A percentile compares a stretch with the other conserved stretches of the same genome.
Evolutionary conservation across 495 filamentous ascomycete species (phyloP).

Genomic region (Acidomyces sp.): DNA sequence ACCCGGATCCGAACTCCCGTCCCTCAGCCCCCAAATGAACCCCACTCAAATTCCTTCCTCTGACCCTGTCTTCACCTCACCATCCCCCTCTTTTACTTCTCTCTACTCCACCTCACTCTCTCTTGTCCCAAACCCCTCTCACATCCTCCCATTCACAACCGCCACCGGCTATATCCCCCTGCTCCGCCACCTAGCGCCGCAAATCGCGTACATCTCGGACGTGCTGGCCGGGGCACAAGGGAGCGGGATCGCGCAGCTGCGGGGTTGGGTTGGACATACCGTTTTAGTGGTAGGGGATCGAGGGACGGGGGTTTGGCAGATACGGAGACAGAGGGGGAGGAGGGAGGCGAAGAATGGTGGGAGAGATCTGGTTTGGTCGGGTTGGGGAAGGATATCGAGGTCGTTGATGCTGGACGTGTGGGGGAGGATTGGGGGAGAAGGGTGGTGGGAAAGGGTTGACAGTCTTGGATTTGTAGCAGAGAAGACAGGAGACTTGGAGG

Average conservation of each 20-base stretch:
- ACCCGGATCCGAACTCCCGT: constrained; percentile 47
- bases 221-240: constrained; percentile 33
- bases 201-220: constrained; percentile 74
- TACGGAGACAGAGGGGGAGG: constrained; percentile 73
- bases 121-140: constrained; percentile 67
- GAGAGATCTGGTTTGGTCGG: constrained; percentile 67
- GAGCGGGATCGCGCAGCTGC: constrained; percentile 23
- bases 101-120: constrained; percentile 61
- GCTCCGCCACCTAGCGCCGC: constrained; percentile 66
- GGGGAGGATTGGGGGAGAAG: constrained; percentile 75
- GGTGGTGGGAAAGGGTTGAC: constrained; percentile 42
- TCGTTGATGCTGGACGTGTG: constrained; percentile 63
- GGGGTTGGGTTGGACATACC: constrained; percentile 68
- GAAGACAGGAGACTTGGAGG: too few relatives aligned
- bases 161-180: constrained; percentile 66
- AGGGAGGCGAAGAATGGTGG: constrained; percentile 87
- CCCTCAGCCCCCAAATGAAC: constrained; percentile 30
- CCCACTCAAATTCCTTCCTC: constrained; percentile 19
- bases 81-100: constrained; percentile 48
- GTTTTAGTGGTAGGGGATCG: constrained; percentile 77
- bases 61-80: constrained; percentile 26
- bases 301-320: constrained; percentile 78
- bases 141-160: constrained; percentile 80
- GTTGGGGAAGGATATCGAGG: constrained; percentile 69
- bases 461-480: too few relatives aligned